phyloP scores from a whole-genome alignment of 1,139 yeast species.

The Taphrina populina region DNA sequence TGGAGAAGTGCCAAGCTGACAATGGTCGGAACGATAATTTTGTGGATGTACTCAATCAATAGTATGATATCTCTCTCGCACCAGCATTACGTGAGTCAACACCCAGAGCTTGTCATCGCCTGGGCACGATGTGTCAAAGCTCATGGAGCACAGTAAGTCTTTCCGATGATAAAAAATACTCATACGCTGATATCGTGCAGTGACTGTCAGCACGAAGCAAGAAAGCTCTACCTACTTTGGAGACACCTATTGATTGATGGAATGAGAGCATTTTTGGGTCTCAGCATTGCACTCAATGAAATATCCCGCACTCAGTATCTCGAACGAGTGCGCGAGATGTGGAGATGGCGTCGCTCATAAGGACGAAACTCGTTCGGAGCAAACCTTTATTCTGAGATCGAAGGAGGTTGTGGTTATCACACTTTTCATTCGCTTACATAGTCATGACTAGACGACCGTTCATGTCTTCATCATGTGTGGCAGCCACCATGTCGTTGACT shows the following conservation, averaged over 20 bases:
- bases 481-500: constrained; percentile 12
- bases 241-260: constrained; percentile 13
- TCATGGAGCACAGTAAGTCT: not conserved
- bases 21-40: not conserved
- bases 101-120: not conserved
- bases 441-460: constrained; percentile 17
- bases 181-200: not conserved
- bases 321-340: constrained; percentile 4
- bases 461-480: constrained; percentile 11
- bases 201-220: not conserved
- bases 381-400: too few species aligned
- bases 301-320: constrained; percentile 1
- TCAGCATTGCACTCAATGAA: constrained; percentile 8
- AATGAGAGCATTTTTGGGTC: constrained; percentile 1
- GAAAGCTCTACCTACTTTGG: not conserved
- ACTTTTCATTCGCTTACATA: not conserved
- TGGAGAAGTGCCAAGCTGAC: constrained; percentile 18
- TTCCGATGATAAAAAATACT: not conserved
- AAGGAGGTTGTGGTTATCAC: too few species aligned
- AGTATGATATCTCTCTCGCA: not conserved
- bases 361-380: too few species aligned
- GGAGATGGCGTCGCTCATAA: constrained; percentile 7
- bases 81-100: not conserved
- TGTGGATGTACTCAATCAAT: constrained; percentile 3
- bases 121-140: not conserved